Evolutionary conservation across 495 filamentous ascomycete species (phyloP).

Genomic region (Aspergillus steynii): DNA sequence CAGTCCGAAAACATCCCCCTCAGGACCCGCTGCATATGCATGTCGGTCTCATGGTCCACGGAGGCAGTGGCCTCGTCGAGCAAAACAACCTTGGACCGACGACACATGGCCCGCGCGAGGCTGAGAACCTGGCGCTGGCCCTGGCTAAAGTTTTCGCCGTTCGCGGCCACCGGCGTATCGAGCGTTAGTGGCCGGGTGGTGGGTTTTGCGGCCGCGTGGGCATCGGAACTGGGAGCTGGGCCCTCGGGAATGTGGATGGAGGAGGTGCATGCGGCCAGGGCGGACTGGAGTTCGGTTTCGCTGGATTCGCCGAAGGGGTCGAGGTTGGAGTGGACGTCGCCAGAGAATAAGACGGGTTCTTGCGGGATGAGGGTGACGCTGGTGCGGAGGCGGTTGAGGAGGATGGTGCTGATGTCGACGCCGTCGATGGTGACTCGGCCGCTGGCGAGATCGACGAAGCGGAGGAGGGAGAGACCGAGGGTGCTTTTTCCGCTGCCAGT

Average conservation of each 20-base stretch:
- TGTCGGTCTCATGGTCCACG: conserved; percentile 58
- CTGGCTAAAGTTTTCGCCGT: conserved; percentile 62
- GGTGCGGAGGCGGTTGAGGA: conserved; percentile 54
- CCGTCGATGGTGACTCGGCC: conserved; percentile 56
- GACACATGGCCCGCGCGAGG: conserved; percentile 58
- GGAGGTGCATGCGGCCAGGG: conserved; percentile 46
- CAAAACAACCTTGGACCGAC: conserved; percentile 57
- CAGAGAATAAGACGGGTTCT: conserved; percentile 60
- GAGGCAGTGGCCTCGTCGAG: conserved; percentile 60
- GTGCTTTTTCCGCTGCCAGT: conserved; percentile 66
- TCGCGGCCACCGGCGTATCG: conserved; percentile 49
- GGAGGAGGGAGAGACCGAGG: conserved; percentile 57
- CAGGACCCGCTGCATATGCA: conserved; percentile 50
- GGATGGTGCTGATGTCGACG: conserved; percentile 50
- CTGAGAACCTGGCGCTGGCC: conserved; percentile 63
- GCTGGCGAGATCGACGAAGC: conserved; percentile 43
- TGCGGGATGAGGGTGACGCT: conserved; percentile 63
- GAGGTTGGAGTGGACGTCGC: conserved; percentile 55
- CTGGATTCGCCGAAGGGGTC: conserved; percentile 49
- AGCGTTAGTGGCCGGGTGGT: conserved; percentile 20
- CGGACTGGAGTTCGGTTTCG: conserved; percentile 46
- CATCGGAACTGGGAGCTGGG: conserved; percentile 6
- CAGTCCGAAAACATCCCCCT: conserved; percentile 33
- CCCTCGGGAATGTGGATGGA: conserved; percentile 43
- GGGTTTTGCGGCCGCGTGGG: not conserved